Base-by-base conservation (phyloP, 805 yeast species). In the Lachancea meyersii region DNA sequence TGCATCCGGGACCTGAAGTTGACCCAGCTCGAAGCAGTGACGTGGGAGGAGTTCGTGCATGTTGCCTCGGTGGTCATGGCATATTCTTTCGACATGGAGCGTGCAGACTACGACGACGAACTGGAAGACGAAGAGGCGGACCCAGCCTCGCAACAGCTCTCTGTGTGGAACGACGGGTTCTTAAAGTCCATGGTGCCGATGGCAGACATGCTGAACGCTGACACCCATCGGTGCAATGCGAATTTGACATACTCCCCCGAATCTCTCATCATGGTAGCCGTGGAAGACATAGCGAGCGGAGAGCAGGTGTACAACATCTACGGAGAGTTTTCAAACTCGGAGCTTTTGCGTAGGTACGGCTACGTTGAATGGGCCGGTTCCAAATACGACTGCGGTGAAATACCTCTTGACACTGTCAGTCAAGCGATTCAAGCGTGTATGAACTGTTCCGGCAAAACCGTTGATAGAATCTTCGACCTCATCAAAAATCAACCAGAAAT, bases 311-410 rank as follows among this genome's bases (percentile, higher is more conserved):
- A 76, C 64, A 91, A 91, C 63, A 82, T 87, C 0, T 91, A 93
- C 60, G 94, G 96, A 1, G 93, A 88, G 35, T 80, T 85, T 50
- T 93, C 97, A 28, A 91, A 89, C 60, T 69, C 91, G n/a, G 97
- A 93, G 55, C 72, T 93, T 24, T 68, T 93, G 43, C 75, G 98
- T 54, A 74, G 95, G 44, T 91, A 91, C 53, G 98, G 98, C 0
- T 91, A 86, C 54, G 93, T 87, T 20, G 96, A 89, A 63, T 60
- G 66, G 48, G 71, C 69, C 17, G 86, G 86, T 0, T 82, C 93
- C 1, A 76, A 74, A 36, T 77, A 69, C 57, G 97, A 91, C 60
- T 82, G 85, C 54, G 96, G 82, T 6, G 97, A 91, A 61, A 53
- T 91, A 3, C 70, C 79, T 1, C 50, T 81, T 20, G 50, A 55